Evolutionary conservation across 352 stramenopile species (phyloP), one percentile per base, ranked within the genome.

Genomic region (Phytophthora sp.): DNA sequence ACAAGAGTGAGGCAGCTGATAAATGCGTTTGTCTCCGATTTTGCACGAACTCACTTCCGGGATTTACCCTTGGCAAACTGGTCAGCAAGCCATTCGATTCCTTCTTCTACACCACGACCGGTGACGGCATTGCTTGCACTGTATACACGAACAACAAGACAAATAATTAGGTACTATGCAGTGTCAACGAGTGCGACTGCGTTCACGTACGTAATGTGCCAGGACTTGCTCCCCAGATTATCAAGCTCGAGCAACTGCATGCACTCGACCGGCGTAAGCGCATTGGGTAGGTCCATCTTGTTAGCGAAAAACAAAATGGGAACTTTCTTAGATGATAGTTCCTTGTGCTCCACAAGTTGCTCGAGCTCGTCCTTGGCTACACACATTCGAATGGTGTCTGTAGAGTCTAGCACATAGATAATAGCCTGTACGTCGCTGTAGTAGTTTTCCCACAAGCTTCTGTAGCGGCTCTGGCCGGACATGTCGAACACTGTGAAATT

Each of bases 401-500:
- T 97, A 32, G 83, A 90, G 62, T 97, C 90, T 37, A 97, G 58
- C 15, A 97, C 89, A 59, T 94, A 97, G 48, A 97, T 97, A 45
- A 97, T 89, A 15, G 89, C 90, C 63, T 88, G 80, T 0, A 93
- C 85, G 32, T 93, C 80, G 34, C 65, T 82, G 76, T 95, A 96
- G 69, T 95, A 91, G 44, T 92, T 91, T 49, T 95, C 84, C 88
- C 88, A 96, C 23, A 96, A 72, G 48, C 72, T 88, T 23, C 88
- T 68, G 56, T 94, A 96, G 49, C 79, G 75, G 28, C 80, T 89
- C 76, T 94, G 71, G 9, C 90, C 90, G 2, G 84, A 95, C 89
- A 97, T 97, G 75, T 97, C 90, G 52, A 96, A 95, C 12, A 96
- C 80, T 11, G 90, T 97, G 50, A 97, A 97, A 58, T 94, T 96